Base-by-base conservation (phyloP, 768 basidiomycete genomes). In the Mycena pura region DNA sequence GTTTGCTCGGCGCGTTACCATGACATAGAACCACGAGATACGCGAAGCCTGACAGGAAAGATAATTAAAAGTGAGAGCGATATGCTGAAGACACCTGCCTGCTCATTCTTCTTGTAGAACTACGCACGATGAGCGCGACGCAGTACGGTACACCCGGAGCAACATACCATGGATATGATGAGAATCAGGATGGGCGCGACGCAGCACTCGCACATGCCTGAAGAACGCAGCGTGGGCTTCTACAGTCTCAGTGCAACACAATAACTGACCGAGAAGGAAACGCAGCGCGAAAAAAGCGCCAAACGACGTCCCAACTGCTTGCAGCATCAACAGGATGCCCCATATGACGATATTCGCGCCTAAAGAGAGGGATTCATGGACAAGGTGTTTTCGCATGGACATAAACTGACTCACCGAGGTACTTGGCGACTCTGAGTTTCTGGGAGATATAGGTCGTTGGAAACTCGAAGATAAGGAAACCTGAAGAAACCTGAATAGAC, bases 51-150 rank as follows among this genome's bases (percentile, higher is more conserved):
- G 53, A 27, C 22, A 43, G 22, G 47, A 40, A 43, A 8, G 15
- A 14, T 38, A 21, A 28, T 57, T 27, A 28, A 31, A 34, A 32
- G 7, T 3, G 19, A 2, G 15, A 3, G 14, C n/a, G n/a, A 15
- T 28, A 9, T 10, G 17, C 22, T 38, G 15, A 29, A 19, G 13
- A 40, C 7, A 19, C 24, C 29, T 43, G 79, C 83, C 76, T 89
- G 86, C 65, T 88, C 87, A 49, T 86, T 76, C 72, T 88, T 88
- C 77, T 84, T 86, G 74, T 88, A 89, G 68, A 88, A 89, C 83
- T 86, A 10, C 85, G 82, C 39, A 88, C 80, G 36, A 88, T 80
- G 50, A 88, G n/a, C n/a, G n/a, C n/a, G 14, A 88, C 88, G 66
- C n/a, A n/a, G n/a, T n/a, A n/a, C n/a, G n/a, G n/a, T n/a, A n/a